Evolutionary conservation across 2,329 filamentous ascomycete species (phyloP).

Genomic region (Colletotrichum coccodes): DNA sequence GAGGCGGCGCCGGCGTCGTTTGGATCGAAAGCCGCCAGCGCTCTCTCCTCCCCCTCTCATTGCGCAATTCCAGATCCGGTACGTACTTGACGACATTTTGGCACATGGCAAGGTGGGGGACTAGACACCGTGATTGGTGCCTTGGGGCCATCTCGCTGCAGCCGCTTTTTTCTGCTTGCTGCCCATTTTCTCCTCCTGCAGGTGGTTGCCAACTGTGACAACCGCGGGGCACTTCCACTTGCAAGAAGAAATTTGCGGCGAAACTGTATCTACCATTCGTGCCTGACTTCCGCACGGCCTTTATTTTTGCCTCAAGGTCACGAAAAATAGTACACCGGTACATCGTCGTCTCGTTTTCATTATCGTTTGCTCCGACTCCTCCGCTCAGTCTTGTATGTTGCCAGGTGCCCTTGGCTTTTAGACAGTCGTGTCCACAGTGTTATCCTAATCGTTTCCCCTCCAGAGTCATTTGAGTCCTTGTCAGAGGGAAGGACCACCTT

Average conservation of each 20-base stretch:
- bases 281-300: not conserved
- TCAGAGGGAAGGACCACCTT: not conserved
- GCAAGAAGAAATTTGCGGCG: conserved; percentile 13
- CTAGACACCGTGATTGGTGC: conserved; percentile 22
- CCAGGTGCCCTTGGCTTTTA: not conserved
- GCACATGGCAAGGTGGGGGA: conserved; percentile 28
- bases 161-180: conserved; percentile 11
- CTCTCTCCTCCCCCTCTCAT: conserved; percentile 25
- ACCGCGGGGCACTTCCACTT: conserved; percentile 8
- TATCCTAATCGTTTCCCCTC: not conserved
- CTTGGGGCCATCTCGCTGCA: conserved; percentile 14
- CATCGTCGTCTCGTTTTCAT: not conserved
- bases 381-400: not conserved
- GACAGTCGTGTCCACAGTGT: not conserved
- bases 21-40: conserved; percentile 7
- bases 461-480: not conserved
- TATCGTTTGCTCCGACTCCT: not conserved
- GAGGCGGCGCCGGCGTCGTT: not conserved
- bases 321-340: not conserved
- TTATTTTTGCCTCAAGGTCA: not conserved
- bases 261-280: not conserved
- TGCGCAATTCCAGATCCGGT: conserved; percentile 27
- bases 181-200: not conserved
- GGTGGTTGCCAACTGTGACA: conserved; percentile 16
- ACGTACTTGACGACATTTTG: conserved; percentile 15